Percentiles rank a stretch among this genome's conserved stretches.
Evolutionary conservation across 345 rosid genomes (phyloP).

Genomic region (Psidium guajava): DNA sequence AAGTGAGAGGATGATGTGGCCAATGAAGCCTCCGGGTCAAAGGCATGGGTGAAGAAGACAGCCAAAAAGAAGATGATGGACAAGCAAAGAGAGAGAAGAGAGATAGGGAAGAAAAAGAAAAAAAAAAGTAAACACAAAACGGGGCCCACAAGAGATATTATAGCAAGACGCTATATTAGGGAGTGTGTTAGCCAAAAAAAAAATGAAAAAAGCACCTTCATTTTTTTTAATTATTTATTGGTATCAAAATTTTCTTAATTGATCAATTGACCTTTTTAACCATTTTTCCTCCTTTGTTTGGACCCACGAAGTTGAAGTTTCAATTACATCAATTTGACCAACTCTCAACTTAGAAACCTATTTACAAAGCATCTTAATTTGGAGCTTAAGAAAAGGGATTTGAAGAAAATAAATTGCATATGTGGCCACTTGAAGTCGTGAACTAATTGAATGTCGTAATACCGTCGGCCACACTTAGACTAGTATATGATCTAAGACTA

Average conservation of each 20-base stretch:
- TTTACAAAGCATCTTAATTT: not conserved
- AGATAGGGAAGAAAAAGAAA: too few species aligned
- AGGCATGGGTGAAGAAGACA: too few species aligned
- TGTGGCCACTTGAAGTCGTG: not conserved
- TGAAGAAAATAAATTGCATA: not conserved
- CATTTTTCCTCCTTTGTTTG: not conserved
- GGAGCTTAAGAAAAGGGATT: not conserved
- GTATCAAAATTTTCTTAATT: not conserved
- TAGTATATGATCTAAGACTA: not conserved
- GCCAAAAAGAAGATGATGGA: too few species aligned
- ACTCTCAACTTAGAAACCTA: not conserved
- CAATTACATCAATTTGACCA: not conserved
- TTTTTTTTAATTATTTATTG: not conserved
- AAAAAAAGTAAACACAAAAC: too few species aligned
- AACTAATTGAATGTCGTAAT: not conserved
- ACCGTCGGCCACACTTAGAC: not conserved
- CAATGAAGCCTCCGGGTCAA: too few species aligned
- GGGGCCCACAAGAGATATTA: too few species aligned
- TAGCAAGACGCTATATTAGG: too few species aligned
- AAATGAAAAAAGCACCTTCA: too few species aligned
- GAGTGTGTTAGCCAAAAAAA: too few species aligned
- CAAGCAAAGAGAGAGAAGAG: too few species aligned
- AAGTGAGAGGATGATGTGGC: too few species aligned
- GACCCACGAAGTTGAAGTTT: not conserved
- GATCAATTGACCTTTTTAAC: not conserved